phyloP scores from a whole-genome alignment of 2,329 filamentous ascomycete species.

The Fusarium compactum region DNA sequence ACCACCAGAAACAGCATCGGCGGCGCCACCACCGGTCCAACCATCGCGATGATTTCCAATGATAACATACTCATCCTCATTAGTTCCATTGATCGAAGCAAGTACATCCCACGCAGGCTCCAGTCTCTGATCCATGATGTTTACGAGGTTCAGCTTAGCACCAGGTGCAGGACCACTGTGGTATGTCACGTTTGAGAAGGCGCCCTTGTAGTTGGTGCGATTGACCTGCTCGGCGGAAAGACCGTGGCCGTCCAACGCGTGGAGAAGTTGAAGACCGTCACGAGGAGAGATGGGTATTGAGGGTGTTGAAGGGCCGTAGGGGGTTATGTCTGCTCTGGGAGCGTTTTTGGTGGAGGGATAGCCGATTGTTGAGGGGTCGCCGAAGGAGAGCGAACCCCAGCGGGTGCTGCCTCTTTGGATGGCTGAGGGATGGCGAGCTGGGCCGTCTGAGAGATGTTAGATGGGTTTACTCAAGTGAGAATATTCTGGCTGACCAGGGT shows the following conservation, averaged over 20 bases:
- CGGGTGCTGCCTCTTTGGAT: slow-evolving; percentile 38
- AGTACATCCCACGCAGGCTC: slow-evolving; percentile 51
- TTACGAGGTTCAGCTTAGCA: slow-evolving; percentile 11
- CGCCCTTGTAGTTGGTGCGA: slow-evolving; percentile 29
- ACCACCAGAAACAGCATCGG: slow-evolving; percentile 64
- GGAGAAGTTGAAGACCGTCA: slow-evolving; percentile 19
- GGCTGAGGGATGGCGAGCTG: slow-evolving; percentile 32
- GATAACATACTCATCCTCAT: slow-evolving; percentile 58
- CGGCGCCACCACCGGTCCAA: slow-evolving; percentile 65
- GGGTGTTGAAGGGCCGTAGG: slow-evolving; percentile 31
- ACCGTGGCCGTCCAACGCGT: slow-evolving; percentile 21
- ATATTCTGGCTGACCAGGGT: slow-evolving; percentile 7
- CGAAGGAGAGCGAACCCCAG: slow-evolving; percentile 38
- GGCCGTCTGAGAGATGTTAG: slow-evolving; percentile 15
- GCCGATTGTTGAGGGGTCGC: slow-evolving; percentile 37
- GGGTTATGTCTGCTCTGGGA: slow-evolving; percentile 24
- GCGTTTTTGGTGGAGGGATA: slow-evolving; percentile 38
- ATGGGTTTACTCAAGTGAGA: fast-evolving
- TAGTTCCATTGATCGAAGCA: slow-evolving; percentile 56
- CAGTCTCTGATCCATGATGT: slow-evolving; percentile 32
- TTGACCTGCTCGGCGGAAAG: slow-evolving; percentile 20
- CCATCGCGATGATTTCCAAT: slow-evolving; percentile 67
- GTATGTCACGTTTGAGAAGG: slow-evolving; percentile 31
- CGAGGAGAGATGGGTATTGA: slow-evolving; percentile 33
- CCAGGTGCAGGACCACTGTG: slow-evolving; percentile 29